Evolutionary conservation across 176 grass and related monocot species (phyloP).

Genomic region (Triticum turgidum): DNA sequence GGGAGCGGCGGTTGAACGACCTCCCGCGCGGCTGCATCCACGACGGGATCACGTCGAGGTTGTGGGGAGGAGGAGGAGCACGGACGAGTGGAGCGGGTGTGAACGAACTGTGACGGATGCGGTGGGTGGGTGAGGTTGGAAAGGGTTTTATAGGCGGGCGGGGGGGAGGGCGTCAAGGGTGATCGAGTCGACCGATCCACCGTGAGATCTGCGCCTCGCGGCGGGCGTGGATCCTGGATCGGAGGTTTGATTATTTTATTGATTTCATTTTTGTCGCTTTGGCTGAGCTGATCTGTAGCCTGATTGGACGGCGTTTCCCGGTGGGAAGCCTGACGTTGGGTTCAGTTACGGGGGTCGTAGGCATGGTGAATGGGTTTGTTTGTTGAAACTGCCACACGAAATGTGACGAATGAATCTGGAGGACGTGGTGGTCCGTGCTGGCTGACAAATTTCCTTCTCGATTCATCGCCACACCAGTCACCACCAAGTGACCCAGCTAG

Average conservation of each 20-base stretch:
- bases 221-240: neutral
- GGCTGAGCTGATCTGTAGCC: neutral
- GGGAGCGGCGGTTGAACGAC: slow-evolving; percentile 66
- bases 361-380: no score
- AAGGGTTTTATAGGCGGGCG: slow-evolving; percentile 13
- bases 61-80: neutral
- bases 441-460: neutral
- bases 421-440: neutral
- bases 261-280: neutral
- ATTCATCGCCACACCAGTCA: neutral
- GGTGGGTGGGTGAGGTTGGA: neutral
- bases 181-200: neutral
- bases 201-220: slow-evolving; percentile 31
- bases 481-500: neutral
- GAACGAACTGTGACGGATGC: neutral
- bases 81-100: neutral
- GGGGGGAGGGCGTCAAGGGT: neutral
- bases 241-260: neutral
- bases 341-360: neutral
- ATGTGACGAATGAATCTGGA: neutral
- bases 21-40: slow-evolving; percentile 78
- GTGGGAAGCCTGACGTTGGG: neutral
- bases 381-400: no score
- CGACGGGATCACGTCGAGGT: slow-evolving; percentile 25
- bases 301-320: slow-evolving; percentile 2